Evolutionary conservation across 1,139 yeast species (phyloP), one percentile per base, ranked within the genome.

Genomic region (Sugiyamaella castrensis): DNA sequence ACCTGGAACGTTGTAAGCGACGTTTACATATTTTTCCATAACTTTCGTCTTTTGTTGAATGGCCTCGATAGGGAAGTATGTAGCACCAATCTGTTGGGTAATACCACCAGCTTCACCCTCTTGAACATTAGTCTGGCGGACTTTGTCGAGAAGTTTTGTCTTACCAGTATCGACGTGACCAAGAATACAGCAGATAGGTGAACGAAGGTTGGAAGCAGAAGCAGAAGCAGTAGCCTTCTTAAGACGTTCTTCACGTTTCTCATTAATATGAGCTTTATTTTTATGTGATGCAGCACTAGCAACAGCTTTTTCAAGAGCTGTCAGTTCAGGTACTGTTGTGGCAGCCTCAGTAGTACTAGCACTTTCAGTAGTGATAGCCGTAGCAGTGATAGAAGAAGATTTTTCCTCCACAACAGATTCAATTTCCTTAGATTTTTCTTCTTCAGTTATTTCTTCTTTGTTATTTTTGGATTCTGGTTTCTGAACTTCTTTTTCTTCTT

Each of bases 21-120:
- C 76, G 66, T 87, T 85, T 69, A 88, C 97, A 68, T 80, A 86
- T 60, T 82, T 76, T 53, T 88, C 81, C 97, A 92, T 91, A 44
- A 85, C 95, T 41, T 82, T 84, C 36, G 98, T 92, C 74, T 94
- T 94, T 64, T 82, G 82, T 70, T 83, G 83, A 64, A 92, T 88
- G 37, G 98, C 88, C 31, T 86, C 95, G 61, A 92, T 91, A 53
- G 98, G 98, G 87, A 92, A 94, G 71, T 91, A 94, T 26, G 98
- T 94, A 46, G 99, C 99, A 81, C 99, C 99, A 67, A 92, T 92
- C 73, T 92, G 99, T 79, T 92, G 99, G 58, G 99, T 92, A 68
- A 92, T 94, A 77, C 99, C 99, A 76, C 99, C 99, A 50, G 98
- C 99, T 75, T 92, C 99, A 67, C 98, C 99, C 70, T 97, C 98